Evolutionary conservation across 257 asterid species (phyloP), one percentile per base, ranked within the genome.

Genomic region (Thymus mandschuricus): DNA sequence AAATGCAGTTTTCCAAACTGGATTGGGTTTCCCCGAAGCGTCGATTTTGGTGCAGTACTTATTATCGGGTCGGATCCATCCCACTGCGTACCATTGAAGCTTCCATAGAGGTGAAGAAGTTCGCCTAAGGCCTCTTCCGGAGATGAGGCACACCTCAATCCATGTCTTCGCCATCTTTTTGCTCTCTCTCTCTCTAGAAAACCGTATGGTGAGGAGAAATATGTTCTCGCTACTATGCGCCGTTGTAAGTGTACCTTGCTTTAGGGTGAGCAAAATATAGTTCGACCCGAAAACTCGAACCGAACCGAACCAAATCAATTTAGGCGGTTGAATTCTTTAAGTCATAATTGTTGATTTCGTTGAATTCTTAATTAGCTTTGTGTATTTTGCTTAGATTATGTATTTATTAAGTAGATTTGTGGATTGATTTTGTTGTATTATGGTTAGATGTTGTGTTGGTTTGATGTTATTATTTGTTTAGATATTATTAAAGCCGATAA

Each of bases 51-150:
- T 84, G 84, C 98, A 92, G 63, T 90, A 90, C 75, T 92, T 86
- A 13, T 81, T 80, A 44, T 78, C 78, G 3, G 94, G 84, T 74
- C 86, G 87, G 60, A 90, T 77, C 97, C 97, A 90, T 43, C 93
- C 96, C 51, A 92, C 97, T 3, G 93, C 93, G 70, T 48, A 90
- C 96, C 97, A 90, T 48, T 92, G 97, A 40, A 82, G 86, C 88
- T 88, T 90, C 84, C 85, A 90, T 30, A 88, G 71, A 27, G 95
- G 72, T 2, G 89, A 84, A 8, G 77, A 75, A 8, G 76, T 73
- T 34, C 91, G 88, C 41, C 68, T 76, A 9, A 90, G 92, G 46
- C 96, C 96, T 34, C 96, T 79, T 2, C 85, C 96, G 4, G 98
- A 90, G 48, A 90, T 81, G 74, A 90, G 71, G 82, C 97, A 85